phyloP scores from a whole-genome alignment of 768 basidiomycete genomes.

The Leccinum incarnatum region DNA sequence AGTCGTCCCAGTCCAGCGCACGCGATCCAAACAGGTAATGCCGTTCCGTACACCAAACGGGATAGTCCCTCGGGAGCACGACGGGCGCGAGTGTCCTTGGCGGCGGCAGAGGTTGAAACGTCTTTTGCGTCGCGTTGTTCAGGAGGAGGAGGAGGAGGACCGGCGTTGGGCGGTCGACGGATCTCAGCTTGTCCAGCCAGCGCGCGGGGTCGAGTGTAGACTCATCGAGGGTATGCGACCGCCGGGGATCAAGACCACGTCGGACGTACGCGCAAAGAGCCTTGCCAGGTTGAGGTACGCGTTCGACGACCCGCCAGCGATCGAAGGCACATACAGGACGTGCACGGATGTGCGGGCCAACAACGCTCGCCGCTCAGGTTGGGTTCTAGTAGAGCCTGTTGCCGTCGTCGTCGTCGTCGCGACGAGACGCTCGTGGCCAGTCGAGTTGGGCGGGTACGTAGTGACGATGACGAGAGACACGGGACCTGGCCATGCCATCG shows the following conservation, averaged over 20 bases:
- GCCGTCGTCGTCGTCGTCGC: neutral
- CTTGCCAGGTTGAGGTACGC: slow-evolving; percentile 60
- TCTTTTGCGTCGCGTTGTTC: slow-evolving; percentile 28
- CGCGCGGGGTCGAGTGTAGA: slow-evolving; percentile 15
- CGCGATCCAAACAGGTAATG: slow-evolving; percentile 46
- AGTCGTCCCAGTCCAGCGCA: slow-evolving; percentile 57
- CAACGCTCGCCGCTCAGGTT: slow-evolving; percentile 9
- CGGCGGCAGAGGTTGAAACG: slow-evolving; percentile 34
- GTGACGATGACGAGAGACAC: slow-evolving; percentile 50
- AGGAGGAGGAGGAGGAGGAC: slow-evolving; percentile 17
- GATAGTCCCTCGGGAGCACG: slow-evolving; percentile 41
- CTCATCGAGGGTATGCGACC: slow-evolving; percentile 23
- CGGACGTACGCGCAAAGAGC: slow-evolving; percentile 49
- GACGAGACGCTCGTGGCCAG: slow-evolving; percentile 18
- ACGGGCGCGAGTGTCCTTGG: slow-evolving; percentile 45
- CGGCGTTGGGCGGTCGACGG: too few species aligned
- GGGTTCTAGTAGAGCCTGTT: too few species aligned
- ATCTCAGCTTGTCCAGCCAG: slow-evolving; percentile 13
- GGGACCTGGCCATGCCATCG: slow-evolving; percentile 45
- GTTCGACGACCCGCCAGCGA: slow-evolving; percentile 44
- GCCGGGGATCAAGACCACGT: slow-evolving; percentile 53
- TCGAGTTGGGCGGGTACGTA: slow-evolving; percentile 28
- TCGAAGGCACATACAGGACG: slow-evolving; percentile 41
- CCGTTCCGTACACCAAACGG: slow-evolving; percentile 63
- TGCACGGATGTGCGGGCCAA: slow-evolving; percentile 39